A percentile compares a stretch with the other conserved stretches of the same genome.
phyloP scores from a whole-genome alignment of 805 yeast genomes.

The Candida ipomoeae region DNA sequence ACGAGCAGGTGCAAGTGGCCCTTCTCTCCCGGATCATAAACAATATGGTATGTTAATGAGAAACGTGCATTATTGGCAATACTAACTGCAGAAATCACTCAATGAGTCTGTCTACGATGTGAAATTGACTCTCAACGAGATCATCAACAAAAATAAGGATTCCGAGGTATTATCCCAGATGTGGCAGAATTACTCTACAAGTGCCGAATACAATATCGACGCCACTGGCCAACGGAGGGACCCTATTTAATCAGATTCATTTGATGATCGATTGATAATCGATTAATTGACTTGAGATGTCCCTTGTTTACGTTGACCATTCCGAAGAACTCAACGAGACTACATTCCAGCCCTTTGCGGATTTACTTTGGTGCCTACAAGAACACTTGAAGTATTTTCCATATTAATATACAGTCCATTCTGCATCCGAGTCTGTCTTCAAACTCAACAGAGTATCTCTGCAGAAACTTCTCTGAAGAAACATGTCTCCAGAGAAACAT shows the following conservation, averaged over 20 bases:
- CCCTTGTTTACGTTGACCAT: too few species aligned
- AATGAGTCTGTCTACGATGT: slow-evolving; percentile 66
- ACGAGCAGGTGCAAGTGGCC: slow-evolving; percentile 75
- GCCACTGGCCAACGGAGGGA: slow-evolving; percentile 60
- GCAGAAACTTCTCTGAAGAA: neutral
- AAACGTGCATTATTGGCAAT: neutral
- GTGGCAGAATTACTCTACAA: slow-evolving; percentile 74
- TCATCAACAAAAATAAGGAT: slow-evolving; percentile 63
- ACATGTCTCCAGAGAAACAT: neutral
- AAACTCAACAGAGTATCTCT: neutral
- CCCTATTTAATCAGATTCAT: slow-evolving; percentile 27
- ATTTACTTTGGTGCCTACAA: neutral
- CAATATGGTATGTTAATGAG: slow-evolving; percentile 56
- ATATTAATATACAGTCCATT: slow-evolving; percentile 1
- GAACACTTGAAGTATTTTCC: neutral
- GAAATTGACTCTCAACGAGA: slow-evolving; percentile 56
- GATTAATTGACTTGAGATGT: neutral
- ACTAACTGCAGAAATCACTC: slow-evolving; percentile 52
- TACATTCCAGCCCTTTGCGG: too few species aligned
- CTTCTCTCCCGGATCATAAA: slow-evolving; percentile 70
- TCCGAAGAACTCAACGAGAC: too few species aligned
- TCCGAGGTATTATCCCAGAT: slow-evolving; percentile 68
- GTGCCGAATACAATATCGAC: slow-evolving; percentile 64
- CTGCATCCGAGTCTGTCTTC: neutral
- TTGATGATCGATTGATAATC: neutral